phyloP scores from a whole-genome alignment of 2,329 filamentous ascomycete species.

The Cordyceps javanica region DNA sequence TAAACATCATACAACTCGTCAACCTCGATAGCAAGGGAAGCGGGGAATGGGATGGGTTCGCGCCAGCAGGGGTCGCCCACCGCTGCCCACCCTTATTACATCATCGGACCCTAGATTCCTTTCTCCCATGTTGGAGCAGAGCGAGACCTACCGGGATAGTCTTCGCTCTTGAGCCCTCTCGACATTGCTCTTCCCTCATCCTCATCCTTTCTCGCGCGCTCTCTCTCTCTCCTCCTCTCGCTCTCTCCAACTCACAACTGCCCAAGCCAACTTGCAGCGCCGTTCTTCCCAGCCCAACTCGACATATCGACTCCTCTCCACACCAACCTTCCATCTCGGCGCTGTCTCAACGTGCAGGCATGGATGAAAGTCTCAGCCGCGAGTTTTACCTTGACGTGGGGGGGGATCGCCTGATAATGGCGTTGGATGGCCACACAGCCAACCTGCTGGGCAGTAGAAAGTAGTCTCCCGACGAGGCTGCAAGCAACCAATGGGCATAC shows the following conservation, averaged over 20 bases:
- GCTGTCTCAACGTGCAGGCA: not conserved
- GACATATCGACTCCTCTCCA: not conserved
- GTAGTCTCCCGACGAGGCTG: not conserved
- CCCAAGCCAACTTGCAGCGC: not conserved
- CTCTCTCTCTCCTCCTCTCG: not conserved
- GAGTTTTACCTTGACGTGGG: not conserved
- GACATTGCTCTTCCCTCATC: no score
- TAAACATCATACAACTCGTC: not conserved
- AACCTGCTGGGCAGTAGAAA: not conserved
- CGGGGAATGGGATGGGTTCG: not conserved
- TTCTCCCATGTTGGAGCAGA: no score
- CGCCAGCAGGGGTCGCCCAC: not conserved
- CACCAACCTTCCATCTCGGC: not conserved
- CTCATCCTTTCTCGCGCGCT: not conserved
- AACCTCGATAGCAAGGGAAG: not conserved
- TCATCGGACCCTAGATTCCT: constrained; percentile 8
- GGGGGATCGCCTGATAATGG: not conserved
- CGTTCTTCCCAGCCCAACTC: constrained; percentile 1
- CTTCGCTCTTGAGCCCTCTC: no score
- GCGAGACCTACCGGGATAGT: no score
- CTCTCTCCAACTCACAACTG: not conserved
- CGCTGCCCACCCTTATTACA: not conserved
- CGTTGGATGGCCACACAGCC: not conserved
- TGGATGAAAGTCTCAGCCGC: not conserved
- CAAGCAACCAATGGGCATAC: not conserved